Conservation (phyloP, 495 filamentous ascomycete species). For the Trichoderma asperelloides region DNA sequence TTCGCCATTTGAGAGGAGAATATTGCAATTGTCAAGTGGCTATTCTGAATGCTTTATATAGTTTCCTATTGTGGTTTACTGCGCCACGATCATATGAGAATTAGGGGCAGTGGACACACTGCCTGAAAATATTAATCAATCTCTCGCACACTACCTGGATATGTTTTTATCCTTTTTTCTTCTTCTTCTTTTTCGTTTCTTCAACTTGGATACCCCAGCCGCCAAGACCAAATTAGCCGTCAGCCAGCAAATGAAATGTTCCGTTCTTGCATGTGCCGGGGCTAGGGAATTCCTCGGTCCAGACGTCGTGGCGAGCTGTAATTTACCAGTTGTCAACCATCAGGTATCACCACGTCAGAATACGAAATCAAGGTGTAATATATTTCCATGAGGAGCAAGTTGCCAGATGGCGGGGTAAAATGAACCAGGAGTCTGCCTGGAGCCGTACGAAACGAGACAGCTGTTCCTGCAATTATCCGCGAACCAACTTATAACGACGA, state of each 20-base stretch:
- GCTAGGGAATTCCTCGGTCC: not conserved
- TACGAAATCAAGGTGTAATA: not conserved
- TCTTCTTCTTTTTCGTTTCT: not conserved
- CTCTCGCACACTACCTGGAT: not conserved
- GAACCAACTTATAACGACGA: not conserved
- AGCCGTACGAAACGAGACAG: not conserved
- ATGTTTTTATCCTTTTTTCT: not conserved
- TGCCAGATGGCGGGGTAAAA: not conserved
- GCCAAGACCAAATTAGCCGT: constrained; percentile 5
- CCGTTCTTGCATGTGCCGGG: not conserved
- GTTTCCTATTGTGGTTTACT: not conserved
- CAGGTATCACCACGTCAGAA: not conserved
- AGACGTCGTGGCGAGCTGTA: not conserved
- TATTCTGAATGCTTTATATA: not conserved
- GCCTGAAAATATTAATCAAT: not conserved
- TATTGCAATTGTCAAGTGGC: not conserved
- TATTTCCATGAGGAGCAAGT: not conserved
- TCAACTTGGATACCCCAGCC: not conserved
- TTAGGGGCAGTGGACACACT: not conserved
- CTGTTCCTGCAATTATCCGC: not conserved
- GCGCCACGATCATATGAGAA: not conserved
- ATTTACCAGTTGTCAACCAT: not conserved
- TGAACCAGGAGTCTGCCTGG: not conserved
- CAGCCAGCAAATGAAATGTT: not conserved
- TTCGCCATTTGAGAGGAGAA: not conserved